phyloP scores from a whole-genome alignment of 345 rosid genomes.

The Rhodamnia argentea region DNA sequence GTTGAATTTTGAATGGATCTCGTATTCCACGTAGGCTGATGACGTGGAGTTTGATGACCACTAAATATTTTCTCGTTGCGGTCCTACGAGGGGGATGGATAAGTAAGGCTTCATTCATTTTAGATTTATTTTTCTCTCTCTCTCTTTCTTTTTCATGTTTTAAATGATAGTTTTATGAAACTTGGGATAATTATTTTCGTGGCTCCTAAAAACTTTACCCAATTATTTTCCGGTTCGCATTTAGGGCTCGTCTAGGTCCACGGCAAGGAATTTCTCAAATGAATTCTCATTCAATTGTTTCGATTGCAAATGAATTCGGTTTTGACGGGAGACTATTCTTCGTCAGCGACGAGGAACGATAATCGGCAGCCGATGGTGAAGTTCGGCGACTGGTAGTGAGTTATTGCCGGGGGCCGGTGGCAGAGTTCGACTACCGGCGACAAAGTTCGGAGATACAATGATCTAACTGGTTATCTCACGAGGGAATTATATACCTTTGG shows the following conservation, averaged over 20 bases:
- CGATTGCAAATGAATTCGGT: neutral
- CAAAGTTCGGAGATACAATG: neutral
- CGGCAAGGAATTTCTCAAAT: neutral
- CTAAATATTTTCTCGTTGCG: too few species aligned
- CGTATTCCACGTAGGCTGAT: too few species aligned
- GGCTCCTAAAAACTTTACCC: neutral
- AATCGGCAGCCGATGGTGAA: neutral
- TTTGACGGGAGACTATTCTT: neutral
- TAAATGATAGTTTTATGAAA: neutral
- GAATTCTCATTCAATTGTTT: neutral
- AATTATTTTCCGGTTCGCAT: neutral
- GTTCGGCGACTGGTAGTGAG: neutral
- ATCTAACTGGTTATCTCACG: neutral
- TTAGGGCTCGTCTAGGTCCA: neutral
- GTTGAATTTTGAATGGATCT: too few species aligned
- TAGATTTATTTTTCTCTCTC: neutral
- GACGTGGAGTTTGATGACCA: too few species aligned
- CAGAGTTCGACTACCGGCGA: neutral
- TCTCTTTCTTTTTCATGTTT: neutral
- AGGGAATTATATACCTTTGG: neutral
- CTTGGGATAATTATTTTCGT: neutral
- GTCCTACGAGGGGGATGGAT: neutral
- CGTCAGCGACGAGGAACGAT: too few species aligned
- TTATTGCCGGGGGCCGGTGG: neutral
- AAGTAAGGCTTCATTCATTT: neutral